Conservation (phyloP, 495 filamentous ascomycete species). For the Penicillium manginii region DNA sequence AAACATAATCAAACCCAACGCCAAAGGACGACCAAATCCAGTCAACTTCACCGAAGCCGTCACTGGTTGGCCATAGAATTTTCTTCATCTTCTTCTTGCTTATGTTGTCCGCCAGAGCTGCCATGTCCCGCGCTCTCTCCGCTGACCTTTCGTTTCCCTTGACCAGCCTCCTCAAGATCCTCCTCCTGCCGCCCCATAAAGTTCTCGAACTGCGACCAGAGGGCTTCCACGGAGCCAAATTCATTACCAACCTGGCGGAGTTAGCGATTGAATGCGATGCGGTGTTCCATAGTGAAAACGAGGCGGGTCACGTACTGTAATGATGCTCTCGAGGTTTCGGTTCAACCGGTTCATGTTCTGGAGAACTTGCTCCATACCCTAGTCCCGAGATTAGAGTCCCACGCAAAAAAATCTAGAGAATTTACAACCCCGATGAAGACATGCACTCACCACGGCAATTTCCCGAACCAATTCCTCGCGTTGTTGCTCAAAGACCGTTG, state of each 20-base stretch:
- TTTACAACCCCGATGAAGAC: background rate
- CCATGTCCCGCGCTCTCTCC: constrained; percentile 31
- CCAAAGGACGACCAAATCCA: background rate
- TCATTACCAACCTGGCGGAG: constrained; percentile 82
- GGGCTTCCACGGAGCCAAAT: constrained; percentile 91
- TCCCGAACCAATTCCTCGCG: constrained; percentile 75
- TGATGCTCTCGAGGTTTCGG: constrained; percentile 88
- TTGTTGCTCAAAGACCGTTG: constrained; percentile 76
- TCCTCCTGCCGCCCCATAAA: constrained; percentile 82
- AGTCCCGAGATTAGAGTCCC: background rate
- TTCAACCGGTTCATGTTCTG: constrained; percentile 96
- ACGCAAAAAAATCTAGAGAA: background rate
- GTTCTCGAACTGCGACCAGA: constrained; percentile 96
- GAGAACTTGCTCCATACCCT: constrained; percentile 93
- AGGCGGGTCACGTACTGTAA: constrained; percentile 62
- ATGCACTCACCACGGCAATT: constrained; percentile 68
- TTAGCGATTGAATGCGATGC: constrained; percentile 8
- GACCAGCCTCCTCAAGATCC: constrained; percentile 44
- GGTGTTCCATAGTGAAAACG: background rate
- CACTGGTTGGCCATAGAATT: constrained; percentile 20
- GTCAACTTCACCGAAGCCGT: background rate
- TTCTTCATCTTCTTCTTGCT: constrained; percentile 23
- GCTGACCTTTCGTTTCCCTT: constrained; percentile 34
- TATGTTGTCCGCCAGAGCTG: constrained; percentile 6
- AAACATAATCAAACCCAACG: background rate